Evolutionary conservation across 371 early-diverging fungal genomes (phyloP), one percentile per base, ranked within the genome.

Genomic region (Aphelidium insulamus): DNA sequence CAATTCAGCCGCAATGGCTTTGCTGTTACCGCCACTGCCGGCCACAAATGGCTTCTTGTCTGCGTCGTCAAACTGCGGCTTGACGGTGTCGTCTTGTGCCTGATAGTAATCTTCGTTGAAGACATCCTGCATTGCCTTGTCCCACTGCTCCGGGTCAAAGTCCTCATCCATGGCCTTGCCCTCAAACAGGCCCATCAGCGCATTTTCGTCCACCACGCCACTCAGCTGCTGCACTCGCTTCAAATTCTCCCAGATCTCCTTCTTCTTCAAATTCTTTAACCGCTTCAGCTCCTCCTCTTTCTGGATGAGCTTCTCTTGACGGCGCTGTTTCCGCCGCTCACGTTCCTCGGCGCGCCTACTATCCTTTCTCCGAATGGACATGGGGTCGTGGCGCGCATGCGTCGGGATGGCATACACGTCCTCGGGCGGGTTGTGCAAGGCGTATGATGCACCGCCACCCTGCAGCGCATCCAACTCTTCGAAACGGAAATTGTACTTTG

Each of bases 401-500:
- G 33, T 37, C 21, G 2, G 9, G 20, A 37, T 34, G 5, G 11
- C 11, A 10, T n/a, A 39, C 30, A 5, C 14, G 17, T 12, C 4
- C 22, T 2, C 4, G n/a, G n/a, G n/a, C n/a, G n/a, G n/a, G n/a
- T n/a, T n/a, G n/a, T n/a, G n/a, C n/a, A n/a, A n/a, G n/a, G n/a
- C n/a, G n/a, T n/a, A n/a, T n/a, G n/a, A n/a, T n/a, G n/a, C n/a
- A n/a, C n/a, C n/a, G n/a, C n/a, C n/a, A n/a, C n/a, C n/a, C n/a
- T n/a, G n/a, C n/a, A n/a, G 16, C 11, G 26, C 45, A 22, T 63
- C 66, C 66, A 59, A 66, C 52, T 92, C 90, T 55, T 90, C 86
- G 46, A 71, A 90, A 30, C 95, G 67, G 61, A 83, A 85, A 39
- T 90, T 88, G 55, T 81, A 80, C 45, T 68, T 61, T 32, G 64